phyloP scores from a whole-genome alignment of 306 rosid species.

The Cucurbita ficifolia region DNA sequence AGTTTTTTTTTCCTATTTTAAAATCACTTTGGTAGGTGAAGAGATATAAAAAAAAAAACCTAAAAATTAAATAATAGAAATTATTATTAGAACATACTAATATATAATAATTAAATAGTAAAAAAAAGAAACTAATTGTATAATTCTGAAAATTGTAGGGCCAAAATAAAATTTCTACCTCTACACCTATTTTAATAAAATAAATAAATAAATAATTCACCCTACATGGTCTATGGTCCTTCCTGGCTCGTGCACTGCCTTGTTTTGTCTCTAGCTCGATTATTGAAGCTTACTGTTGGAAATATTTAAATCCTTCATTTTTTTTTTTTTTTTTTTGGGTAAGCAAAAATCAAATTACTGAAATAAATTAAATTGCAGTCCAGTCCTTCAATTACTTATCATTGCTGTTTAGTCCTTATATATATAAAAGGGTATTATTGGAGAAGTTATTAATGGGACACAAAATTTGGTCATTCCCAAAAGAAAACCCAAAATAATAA shows the following conservation, averaged over 20 bases:
- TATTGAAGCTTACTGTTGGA: too few relatives aligned
- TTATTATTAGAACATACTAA: too few relatives aligned
- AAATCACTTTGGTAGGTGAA: neutral
- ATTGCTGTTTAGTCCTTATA: too few relatives aligned
- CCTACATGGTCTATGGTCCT: neutral
- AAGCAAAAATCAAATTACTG: neutral
- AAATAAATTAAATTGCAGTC: neutral
- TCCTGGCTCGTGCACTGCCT: neutral
- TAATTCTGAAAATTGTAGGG: neutral
- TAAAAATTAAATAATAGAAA: too few relatives aligned
- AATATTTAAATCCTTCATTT: too few relatives aligned
- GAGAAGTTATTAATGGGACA: neutral
- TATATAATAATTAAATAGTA: too few relatives aligned
- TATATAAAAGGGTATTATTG: neutral
- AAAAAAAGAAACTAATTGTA: neutral
- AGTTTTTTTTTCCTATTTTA: neutral
- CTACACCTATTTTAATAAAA: neutral
- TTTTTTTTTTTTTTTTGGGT: too few relatives aligned
- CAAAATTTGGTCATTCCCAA: conserved; percentile 13
- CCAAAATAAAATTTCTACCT: neutral
- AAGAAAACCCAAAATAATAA: neutral
- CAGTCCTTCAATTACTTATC: neutral
- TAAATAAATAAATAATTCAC: neutral
- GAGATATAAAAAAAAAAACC: neutral
- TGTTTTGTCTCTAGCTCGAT: neutral